Evolutionary conservation across 2,329 filamentous ascomycete species (phyloP).

Genomic region (Dactylellina drechsleri): DNA sequence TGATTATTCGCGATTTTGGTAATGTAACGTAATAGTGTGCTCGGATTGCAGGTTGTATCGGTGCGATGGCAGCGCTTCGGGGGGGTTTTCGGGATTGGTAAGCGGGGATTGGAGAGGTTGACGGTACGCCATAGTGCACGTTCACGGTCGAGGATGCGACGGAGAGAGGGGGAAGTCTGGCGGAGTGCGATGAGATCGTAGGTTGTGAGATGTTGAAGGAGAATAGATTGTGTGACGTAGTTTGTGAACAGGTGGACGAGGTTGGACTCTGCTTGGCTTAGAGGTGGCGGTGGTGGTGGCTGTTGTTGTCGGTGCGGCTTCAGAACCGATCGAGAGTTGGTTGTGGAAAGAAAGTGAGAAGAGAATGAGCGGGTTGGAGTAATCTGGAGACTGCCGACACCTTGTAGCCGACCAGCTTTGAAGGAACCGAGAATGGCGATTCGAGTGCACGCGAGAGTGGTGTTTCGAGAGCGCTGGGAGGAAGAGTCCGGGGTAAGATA

Average conservation of each 20-base stretch:
- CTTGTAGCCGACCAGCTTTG: constrained; percentile 39
- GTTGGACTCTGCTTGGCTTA: constrained; percentile 7
- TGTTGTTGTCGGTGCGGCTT: not conserved
- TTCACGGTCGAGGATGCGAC: constrained; percentile 39
- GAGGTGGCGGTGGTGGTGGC: not conserved
- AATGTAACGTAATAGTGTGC: constrained; percentile 1
- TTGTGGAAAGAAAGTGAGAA: not conserved
- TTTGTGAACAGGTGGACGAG: constrained; percentile 37
- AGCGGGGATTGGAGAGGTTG: constrained; percentile 39
- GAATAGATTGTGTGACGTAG: constrained; percentile 33
- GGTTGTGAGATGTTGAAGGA: constrained; percentile 38
- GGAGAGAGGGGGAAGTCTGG: constrained; percentile 40
- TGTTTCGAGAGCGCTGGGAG: constrained; percentile 17
- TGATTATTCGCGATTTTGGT: constrained; percentile 32
- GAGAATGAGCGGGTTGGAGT: not conserved
- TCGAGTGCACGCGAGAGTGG: constrained; percentile 46
- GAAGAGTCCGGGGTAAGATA: constrained; percentile 41
- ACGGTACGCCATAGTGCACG: constrained; percentile 36
- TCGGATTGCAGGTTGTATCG: not conserved
- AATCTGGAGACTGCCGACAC: not conserved
- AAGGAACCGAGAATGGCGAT: constrained; percentile 50
- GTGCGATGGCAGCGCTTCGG: not conserved
- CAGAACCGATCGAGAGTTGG: no score
- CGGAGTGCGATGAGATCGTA: constrained; percentile 45
- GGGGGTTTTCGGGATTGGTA: not conserved